phyloP scores from a whole-genome alignment of 202 grass and related monocot species.

The Hordeum pubiflorum region DNA sequence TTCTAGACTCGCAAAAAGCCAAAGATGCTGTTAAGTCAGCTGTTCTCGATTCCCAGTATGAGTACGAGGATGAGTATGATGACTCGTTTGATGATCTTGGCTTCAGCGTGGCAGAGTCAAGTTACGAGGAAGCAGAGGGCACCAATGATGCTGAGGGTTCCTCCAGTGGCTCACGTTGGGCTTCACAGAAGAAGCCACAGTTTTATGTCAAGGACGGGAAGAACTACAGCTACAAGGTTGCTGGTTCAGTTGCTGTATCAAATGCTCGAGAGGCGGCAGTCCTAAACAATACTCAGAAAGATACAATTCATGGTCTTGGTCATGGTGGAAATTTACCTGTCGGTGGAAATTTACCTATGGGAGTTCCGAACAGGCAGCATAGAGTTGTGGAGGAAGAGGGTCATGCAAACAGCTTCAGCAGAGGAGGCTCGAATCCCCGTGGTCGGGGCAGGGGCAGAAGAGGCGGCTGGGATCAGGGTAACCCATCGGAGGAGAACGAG shows the following conservation, averaged over 20 bases:
- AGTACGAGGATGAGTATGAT: slow-evolving; percentile 92
- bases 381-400: slow-evolving; percentile 36
- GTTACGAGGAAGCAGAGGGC: slow-evolving; percentile 65
- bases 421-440: slow-evolving; percentile 40
- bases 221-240: slow-evolving; percentile 97
- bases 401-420: slow-evolving; percentile 22
- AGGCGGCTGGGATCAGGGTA: slow-evolving; percentile 29
- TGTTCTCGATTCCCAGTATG: slow-evolving; percentile 63
- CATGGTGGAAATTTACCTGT: slow-evolving; percentile 80
- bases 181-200: slow-evolving; percentile 72
- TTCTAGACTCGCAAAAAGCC: slow-evolving; percentile 57
- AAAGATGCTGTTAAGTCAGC: slow-evolving; percentile 50
- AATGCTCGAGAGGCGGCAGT: slow-evolving; percentile 71
- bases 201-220: slow-evolving; percentile 96
- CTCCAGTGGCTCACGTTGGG: slow-evolving; percentile 59
- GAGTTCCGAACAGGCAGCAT: slow-evolving; percentile 41
- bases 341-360: slow-evolving; percentile 75
- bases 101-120: slow-evolving; percentile 75
- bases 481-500: slow-evolving; percentile 1
- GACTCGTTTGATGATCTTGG: slow-evolving; percentile 98
- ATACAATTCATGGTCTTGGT: slow-evolving; percentile 78
- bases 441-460: slow-evolving; percentile 37
- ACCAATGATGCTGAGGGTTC: slow-evolving; percentile 36
- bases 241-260: slow-evolving; percentile 70
- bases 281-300: slow-evolving; percentile 51